These are phyloP conservation scores for Daldinia concentrica DNA, from an alignment of 495 filamentous ascomycete species.

Conservation along the genomic window DNA sequence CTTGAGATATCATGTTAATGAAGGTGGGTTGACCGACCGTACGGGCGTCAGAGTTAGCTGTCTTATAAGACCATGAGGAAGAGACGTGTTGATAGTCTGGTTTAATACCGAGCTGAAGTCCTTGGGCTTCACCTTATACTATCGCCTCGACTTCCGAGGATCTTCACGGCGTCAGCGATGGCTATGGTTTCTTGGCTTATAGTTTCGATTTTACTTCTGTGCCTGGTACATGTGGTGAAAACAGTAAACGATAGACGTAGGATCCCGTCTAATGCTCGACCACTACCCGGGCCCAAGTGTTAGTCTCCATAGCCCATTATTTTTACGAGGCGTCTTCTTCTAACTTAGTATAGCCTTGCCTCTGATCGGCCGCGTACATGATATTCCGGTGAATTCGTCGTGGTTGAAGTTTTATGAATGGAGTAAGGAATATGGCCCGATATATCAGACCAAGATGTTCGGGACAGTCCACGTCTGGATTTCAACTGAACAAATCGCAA, in stretches of 20 bases:
- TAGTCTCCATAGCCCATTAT: conserved; percentile 21
- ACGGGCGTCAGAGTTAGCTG: conserved; percentile 12
- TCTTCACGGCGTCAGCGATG: conserved; percentile 27
- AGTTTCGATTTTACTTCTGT: conserved; percentile 26
- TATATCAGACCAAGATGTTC: conserved; percentile 68
- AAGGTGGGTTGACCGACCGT: conserved; percentile 3
- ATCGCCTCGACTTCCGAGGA: background rate
- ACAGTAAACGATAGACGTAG: conserved; percentile 16
- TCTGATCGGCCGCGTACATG: conserved; percentile 66
- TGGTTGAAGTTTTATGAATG: conserved; percentile 71
- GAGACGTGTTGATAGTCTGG: conserved; percentile 1
- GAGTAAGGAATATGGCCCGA: conserved; percentile 68
- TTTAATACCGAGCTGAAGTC: conserved; percentile 11
- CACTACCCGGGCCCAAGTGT: conserved; percentile 48
- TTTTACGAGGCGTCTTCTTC: conserved; percentile 1
- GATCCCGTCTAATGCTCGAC: conserved; percentile 40
- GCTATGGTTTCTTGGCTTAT: conserved; percentile 26
- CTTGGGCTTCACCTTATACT: conserved; percentile 7
- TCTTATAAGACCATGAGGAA: conserved; percentile 24
- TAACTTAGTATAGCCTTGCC: conserved; percentile 53
- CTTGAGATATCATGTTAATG: conserved; percentile 11
- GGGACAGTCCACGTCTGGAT: conserved; percentile 68
- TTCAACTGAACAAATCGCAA: conserved; percentile 63
- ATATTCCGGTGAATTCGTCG: conserved; percentile 60
- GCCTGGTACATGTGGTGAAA: conserved; percentile 29